Evolutionary conservation across 495 filamentous ascomycete genomes (phyloP).

Genomic region (Choiromyces venosus): DNA sequence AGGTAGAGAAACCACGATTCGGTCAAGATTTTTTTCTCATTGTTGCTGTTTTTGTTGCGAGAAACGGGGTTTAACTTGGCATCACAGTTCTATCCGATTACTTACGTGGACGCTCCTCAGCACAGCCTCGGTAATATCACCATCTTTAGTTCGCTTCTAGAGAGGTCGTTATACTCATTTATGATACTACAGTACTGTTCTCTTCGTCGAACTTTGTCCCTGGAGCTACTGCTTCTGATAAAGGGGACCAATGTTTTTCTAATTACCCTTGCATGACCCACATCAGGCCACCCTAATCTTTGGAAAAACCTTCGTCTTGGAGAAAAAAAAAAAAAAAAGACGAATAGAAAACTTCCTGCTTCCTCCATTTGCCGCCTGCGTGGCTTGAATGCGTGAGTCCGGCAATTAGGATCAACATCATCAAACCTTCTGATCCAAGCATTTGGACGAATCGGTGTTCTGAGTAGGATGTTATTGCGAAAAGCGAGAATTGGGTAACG

Average conservation of each 20-base stretch:
- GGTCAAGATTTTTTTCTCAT: background rate
- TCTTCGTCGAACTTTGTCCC: background rate
- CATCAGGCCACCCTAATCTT: no score
- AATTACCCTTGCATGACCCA: background rate
- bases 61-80: background rate
- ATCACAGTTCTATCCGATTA: background rate
- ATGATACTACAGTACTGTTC: no score
- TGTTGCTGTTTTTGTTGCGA: no score
- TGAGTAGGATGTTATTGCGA: no score
- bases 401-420: no score
- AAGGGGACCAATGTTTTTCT: background rate
- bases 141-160: background rate
- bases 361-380: no score
- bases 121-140: background rate
- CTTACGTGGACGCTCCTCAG: background rate
- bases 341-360: no score
- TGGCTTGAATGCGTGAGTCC: no score
- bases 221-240: background rate
- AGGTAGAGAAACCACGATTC: background rate
- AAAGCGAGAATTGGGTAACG: no score
- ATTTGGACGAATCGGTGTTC: no score
- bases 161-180: background rate
- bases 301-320: background rate
- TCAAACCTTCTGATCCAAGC: no score
- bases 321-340: no score